Evolutionary conservation across 75 land plant species (phyloP).

Genomic region (Pinus taeda): DNA sequence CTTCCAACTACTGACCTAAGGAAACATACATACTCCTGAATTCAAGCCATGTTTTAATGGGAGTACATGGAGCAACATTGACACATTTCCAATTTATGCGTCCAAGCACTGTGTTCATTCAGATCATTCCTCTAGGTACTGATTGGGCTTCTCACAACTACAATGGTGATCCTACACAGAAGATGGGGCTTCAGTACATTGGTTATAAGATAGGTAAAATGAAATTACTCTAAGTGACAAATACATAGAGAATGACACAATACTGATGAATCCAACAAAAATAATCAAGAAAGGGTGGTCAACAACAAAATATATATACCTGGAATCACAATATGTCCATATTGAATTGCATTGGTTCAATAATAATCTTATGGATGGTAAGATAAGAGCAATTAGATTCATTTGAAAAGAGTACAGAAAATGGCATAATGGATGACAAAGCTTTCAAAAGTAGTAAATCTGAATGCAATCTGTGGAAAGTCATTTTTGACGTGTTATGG

Average conservation of each 20-base stretch:
- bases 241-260: constrained; percentile 27
- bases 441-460: background rate
- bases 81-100: constrained; percentile 55
- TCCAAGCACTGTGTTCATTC: constrained; percentile 45
- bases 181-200: constrained; percentile 44
- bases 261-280: constrained; percentile 22
- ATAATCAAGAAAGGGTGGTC: constrained; percentile 28
- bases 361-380: constrained; percentile 2
- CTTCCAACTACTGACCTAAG: constrained; percentile 33
- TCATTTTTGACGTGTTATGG: background rate
- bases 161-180: constrained; percentile 36
- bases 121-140: constrained; percentile 43
- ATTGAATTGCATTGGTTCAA: constrained; percentile 28
- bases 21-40: constrained; percentile 26
- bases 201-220: constrained; percentile 32
- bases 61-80: constrained; percentile 53
- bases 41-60: constrained; percentile 35
- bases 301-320: constrained; percentile 29
- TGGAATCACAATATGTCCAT: constrained; percentile 45
- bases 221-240: constrained; percentile 49
- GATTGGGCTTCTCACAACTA: constrained; percentile 47
- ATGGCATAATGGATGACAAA: background rate
- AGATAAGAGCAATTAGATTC: background rate
- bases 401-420: background rate
- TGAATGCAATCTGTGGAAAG: background rate